Conservation (phyloP, 1,284 basidiomycete genomes). For the Sporisorium reilianum region DNA sequence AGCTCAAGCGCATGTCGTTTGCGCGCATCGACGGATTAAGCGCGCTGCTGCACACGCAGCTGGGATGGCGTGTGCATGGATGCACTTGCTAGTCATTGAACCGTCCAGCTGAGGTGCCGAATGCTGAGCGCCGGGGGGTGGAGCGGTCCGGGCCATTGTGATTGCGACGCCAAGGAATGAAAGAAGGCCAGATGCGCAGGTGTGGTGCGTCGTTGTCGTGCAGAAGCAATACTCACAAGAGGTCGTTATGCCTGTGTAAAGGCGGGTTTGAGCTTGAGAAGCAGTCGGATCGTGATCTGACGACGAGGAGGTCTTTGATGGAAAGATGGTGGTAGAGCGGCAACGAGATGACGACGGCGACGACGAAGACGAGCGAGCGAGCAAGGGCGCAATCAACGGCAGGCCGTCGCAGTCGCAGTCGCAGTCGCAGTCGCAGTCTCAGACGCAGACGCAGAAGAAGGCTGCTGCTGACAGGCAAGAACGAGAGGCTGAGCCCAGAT, state of each 20-base stretch:
- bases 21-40: constrained; percentile 1
- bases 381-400: background rate
- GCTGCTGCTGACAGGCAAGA: background rate
- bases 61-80: background rate
- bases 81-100: constrained; percentile 2
- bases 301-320: constrained; percentile 20
- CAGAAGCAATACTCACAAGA: constrained; percentile 28
- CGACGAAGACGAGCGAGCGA: constrained; percentile 14
- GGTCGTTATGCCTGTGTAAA: constrained; percentile 48
- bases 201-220: background rate
- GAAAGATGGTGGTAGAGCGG: constrained; percentile 39
- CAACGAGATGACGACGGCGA: background rate
- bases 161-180: constrained; percentile 5
- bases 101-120: constrained; percentile 5
- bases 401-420: background rate
- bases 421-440: background rate
- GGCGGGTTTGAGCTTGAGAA: constrained; percentile 20
- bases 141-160: constrained; percentile 13
- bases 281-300: constrained; percentile 11
- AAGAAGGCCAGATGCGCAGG: background rate
- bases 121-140: constrained; percentile 4
- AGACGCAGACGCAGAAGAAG: background rate
- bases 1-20: background rate
- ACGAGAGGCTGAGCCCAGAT: constrained; percentile 3
- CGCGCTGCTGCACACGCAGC: background rate